These are phyloP conservation scores for Pseudogymnoascus sp. DNA, from an alignment of 2,329 filamentous ascomycete genomes.

Conservation along the genomic window DNA sequence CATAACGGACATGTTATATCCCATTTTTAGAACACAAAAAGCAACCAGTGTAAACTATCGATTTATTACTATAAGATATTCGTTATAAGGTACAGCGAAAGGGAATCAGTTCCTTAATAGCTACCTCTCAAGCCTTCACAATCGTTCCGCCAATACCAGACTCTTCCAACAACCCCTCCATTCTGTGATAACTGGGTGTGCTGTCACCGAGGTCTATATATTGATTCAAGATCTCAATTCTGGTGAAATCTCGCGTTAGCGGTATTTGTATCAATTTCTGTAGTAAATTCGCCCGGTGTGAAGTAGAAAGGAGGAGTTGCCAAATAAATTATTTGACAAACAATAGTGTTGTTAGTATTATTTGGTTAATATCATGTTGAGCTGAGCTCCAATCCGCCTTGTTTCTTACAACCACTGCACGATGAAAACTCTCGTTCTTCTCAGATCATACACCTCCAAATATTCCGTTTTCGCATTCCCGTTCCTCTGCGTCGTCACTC, in stretches of 20 bases:
- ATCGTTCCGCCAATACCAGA: slow-evolving; percentile 11
- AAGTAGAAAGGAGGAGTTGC: background rate
- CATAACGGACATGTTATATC: too few species aligned
- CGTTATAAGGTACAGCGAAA: background rate
- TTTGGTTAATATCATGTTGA: too few species aligned
- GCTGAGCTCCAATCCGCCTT: too few species aligned
- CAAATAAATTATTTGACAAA: too few species aligned
- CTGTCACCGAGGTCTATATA: slow-evolving; percentile 9
- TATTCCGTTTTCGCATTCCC: too few species aligned
- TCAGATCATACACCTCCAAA: too few species aligned
- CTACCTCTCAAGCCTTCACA: background rate
- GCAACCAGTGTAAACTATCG: background rate
- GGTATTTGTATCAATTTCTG: background rate
- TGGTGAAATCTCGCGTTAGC: background rate
- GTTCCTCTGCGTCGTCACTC: background rate
- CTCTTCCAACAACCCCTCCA: slow-evolving; percentile 16
- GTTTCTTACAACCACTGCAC: too few species aligned
- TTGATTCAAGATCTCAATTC: slow-evolving; percentile 11
- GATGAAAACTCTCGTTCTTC: too few species aligned
- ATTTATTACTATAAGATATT: background rate
- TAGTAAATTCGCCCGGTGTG: background rate
- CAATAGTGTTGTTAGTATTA: too few species aligned
- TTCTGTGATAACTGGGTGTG: slow-evolving; percentile 29
- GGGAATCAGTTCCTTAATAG: background rate
- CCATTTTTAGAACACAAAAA: background rate